phyloP scores from a whole-genome alignment of 345 rosid genomes.

The Melaleuca alternifolia region DNA sequence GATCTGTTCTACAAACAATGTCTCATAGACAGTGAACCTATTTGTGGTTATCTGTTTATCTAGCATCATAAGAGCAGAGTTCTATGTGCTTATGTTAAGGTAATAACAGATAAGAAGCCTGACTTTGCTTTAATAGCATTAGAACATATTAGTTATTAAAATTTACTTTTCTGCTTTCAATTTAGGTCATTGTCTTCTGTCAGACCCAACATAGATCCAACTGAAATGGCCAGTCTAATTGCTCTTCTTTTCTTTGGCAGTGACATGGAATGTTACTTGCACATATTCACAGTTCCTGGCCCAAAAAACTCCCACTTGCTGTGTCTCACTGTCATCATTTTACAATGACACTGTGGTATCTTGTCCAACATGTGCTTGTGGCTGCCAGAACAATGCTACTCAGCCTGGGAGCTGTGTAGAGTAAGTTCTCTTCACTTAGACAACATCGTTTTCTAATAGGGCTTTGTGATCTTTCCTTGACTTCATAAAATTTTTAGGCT shows the following conservation, averaged over 20 bases:
- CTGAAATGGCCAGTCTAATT: background rate
- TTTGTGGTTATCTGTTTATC: background rate
- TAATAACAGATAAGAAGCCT: background rate
- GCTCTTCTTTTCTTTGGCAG: constrained; percentile 19
- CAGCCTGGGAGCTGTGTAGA: constrained; percentile 50
- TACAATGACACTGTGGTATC: constrained; percentile 60
- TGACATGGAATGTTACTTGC: constrained; percentile 95
- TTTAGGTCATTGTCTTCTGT: background rate
- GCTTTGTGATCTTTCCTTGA: background rate
- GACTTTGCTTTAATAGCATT: background rate
- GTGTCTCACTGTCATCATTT: constrained; percentile 90
- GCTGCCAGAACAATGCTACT: constrained; percentile 43
- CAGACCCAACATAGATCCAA: background rate
- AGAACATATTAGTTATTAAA: background rate
- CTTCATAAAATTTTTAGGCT: background rate
- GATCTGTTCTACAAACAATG: background rate
- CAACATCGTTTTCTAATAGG: background rate
- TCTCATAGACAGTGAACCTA: background rate
- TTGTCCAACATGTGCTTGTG: constrained; percentile 81
- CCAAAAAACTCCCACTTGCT: constrained; percentile 66
- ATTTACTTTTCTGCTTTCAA: background rate
- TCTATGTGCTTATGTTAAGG: background rate
- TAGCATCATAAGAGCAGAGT: background rate
- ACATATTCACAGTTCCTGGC: constrained; percentile 82
- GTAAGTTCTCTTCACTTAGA: constrained; percentile 28